Base-by-base conservation (phyloP, 2,329 filamentous ascomycete genomes). In the Aspergillus japonicus region DNA sequence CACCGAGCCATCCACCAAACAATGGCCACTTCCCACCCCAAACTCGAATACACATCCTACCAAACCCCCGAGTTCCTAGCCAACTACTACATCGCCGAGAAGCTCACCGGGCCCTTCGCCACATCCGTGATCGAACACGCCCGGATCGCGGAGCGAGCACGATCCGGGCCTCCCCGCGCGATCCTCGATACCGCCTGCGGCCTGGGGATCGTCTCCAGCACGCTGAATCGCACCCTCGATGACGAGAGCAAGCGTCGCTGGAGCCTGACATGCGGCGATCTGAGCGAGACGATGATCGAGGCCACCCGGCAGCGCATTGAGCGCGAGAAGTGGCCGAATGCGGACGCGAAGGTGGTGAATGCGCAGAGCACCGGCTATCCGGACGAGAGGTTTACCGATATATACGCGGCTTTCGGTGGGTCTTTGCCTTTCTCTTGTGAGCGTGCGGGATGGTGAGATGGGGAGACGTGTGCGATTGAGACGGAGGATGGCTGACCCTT, bases 151-250 rank as follows among this genome's bases (percentile, higher is more conserved):
- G 57, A 19, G 39, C 39, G 65, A 24, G 50, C 63, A 10, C 60
- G 61, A 21, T 60, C 68, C 10, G 26, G 26, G 7, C 54, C 56
- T 10, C 64, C 70, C 14, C 62, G 75, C 2, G 64, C 70, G 7
- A 61, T 86, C 24, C 68, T 87, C 11, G 84, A 87, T 59, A 80
- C 79, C 62, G 83, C 81, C 6, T 86, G 83, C 57, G 84, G 84
- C 0, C 75, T 77, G 4, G 84, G 83, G 0, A 75, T 83, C 16
- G 73, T 84, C 12, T 80, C 79, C 1, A 77, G 79, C 8, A 69
- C 79, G 26, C 65, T 85, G 14, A 78, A 83, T 58, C 67, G 68
- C 10, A 68, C 65, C 2, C 60, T 85, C 14, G 63, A 75, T 12
- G 69, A 68, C 7, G 66, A 77, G 1, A 69, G 79, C 5, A 72